Percentiles rank a stretch among this genome's conserved stretches.
Conservation (phyloP, 495 filamentous ascomycete species). For the Neurospora sp. region DNA sequence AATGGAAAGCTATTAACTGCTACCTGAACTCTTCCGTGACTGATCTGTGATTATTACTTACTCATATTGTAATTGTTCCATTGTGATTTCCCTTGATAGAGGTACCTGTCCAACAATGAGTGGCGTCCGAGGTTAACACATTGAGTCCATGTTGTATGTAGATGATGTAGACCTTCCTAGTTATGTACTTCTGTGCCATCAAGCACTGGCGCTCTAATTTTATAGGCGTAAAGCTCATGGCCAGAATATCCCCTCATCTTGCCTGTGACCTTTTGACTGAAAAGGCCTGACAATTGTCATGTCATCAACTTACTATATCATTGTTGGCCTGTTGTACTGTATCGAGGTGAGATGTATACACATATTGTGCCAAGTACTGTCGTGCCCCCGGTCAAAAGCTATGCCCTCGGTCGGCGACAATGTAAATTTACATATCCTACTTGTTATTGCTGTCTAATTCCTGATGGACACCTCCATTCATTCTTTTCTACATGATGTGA, state of each 20-base stretch:
- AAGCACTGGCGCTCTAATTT: not conserved
- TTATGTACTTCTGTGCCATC: not conserved
- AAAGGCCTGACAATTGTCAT: not conserved
- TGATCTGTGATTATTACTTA: not conserved
- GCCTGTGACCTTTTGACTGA: not conserved
- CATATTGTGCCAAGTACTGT: not conserved
- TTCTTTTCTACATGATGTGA: not conserved
- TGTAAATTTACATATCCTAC: not conserved
- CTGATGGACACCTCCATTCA: not conserved
- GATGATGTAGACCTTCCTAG: not conserved
- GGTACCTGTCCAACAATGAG: not conserved
- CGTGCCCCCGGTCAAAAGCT: not conserved
- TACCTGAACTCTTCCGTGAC: not conserved
- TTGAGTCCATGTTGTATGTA: not conserved
- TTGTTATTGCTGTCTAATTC: not conserved
- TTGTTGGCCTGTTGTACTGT: not conserved
- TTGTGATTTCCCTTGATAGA: not conserved
- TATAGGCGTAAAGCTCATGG: not conserved
- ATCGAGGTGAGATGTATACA: not conserved
- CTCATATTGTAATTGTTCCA: not conserved
- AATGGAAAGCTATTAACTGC: not conserved
- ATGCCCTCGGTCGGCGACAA: not conserved
- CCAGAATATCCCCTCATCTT: not conserved
- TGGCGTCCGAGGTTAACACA: not conserved
- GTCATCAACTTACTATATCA: not conserved